These are phyloP conservation scores for Stemphylium lycopersici DNA, from an alignment of 2,329 filamentous ascomycete genomes.

Conservation along the genomic window DNA sequence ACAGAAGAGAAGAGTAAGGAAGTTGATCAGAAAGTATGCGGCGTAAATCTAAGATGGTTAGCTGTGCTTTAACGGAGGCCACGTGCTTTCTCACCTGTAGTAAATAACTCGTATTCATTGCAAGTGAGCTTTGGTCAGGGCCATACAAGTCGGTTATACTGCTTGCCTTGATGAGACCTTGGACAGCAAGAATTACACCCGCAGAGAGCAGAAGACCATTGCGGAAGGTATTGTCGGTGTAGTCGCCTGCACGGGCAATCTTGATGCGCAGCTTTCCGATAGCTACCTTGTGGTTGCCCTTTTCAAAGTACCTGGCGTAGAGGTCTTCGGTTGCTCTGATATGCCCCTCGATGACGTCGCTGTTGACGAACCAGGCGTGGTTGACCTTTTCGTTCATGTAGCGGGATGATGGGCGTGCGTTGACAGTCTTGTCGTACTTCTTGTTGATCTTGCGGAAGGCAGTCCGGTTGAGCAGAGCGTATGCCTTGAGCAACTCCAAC, in stretches of 20 bases:
- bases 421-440: slow-evolving; percentile 92
- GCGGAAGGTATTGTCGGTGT: slow-evolving; percentile 64
- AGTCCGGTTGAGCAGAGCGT: slow-evolving; percentile 85
- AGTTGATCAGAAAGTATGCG: slow-evolving; percentile 84
- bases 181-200: slow-evolving; percentile 52
- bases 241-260: slow-evolving; percentile 63
- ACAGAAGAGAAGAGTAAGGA: slow-evolving; percentile 83
- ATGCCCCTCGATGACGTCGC: slow-evolving; percentile 80
- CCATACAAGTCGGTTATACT: slow-evolving; percentile 33
- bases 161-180: slow-evolving; percentile 51
- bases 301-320: slow-evolving; percentile 93
- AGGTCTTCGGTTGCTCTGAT: slow-evolving; percentile 85
- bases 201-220: slow-evolving; percentile 57
- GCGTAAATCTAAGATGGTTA: slow-evolving; percentile 73
- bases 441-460: slow-evolving; percentile 98
- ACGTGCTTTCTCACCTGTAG: slow-evolving; percentile 60
- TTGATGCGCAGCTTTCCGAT: slow-evolving; percentile 83
- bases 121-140: slow-evolving; percentile 18
- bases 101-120: slow-evolving; percentile 57
- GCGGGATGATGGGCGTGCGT: slow-evolving; percentile 75
- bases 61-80: slow-evolving; percentile 15
- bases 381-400: slow-evolving; percentile 94
- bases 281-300: slow-evolving; percentile 90
- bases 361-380: slow-evolving; percentile 88
- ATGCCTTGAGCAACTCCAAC: slow-evolving; percentile 89